A percentile compares a stretch with the other conserved stretches of the same genome.
Evolutionary conservation across 768 basidiomycete genomes (phyloP).

Genomic region (Boletellus emodensis): DNA sequence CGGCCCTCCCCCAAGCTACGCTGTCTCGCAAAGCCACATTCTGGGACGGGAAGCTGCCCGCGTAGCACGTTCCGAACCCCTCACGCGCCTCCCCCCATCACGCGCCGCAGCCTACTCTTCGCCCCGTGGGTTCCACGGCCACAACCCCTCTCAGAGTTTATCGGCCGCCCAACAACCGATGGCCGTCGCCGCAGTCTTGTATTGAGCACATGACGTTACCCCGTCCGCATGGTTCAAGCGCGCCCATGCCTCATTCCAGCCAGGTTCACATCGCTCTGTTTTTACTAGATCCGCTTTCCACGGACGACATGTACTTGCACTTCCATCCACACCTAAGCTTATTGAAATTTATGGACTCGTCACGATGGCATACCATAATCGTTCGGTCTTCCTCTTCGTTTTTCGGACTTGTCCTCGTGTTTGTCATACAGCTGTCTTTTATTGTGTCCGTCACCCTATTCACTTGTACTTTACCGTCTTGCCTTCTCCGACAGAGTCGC

Average conservation of each 20-base stretch:
- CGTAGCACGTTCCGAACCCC: conserved; percentile 23
- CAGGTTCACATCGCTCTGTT: background rate
- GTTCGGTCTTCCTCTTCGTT: too few species aligned
- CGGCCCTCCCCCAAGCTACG: conserved; percentile 15
- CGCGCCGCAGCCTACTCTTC: conserved; percentile 33
- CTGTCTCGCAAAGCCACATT: conserved; percentile 8
- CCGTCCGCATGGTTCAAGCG: conserved; percentile 4
- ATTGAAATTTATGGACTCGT: too few species aligned
- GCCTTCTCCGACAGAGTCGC: too few species aligned
- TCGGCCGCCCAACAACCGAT: conserved; percentile 25
- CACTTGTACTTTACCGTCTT: too few species aligned
- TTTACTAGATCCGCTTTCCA: background rate
- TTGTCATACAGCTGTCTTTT: too few species aligned
- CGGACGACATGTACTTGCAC: too few species aligned
- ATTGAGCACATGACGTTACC: conserved; percentile 10
- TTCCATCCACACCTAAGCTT: too few species aligned
- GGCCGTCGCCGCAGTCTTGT: conserved; percentile 12
- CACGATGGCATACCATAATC: too few species aligned
- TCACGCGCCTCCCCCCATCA: conserved; percentile 35
- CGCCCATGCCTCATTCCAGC: background rate
- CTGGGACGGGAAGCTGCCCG: conserved; percentile 16
- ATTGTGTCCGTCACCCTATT: too few species aligned
- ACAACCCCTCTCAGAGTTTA: conserved; percentile 25
- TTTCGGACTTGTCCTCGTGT: too few species aligned
- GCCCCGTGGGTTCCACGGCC: conserved; percentile 18